Evolutionary conservation across 768 basidiomycete species (phyloP), one percentile per base, ranked within the genome.

Genomic region (Neoboletus brunneissimus): DNA sequence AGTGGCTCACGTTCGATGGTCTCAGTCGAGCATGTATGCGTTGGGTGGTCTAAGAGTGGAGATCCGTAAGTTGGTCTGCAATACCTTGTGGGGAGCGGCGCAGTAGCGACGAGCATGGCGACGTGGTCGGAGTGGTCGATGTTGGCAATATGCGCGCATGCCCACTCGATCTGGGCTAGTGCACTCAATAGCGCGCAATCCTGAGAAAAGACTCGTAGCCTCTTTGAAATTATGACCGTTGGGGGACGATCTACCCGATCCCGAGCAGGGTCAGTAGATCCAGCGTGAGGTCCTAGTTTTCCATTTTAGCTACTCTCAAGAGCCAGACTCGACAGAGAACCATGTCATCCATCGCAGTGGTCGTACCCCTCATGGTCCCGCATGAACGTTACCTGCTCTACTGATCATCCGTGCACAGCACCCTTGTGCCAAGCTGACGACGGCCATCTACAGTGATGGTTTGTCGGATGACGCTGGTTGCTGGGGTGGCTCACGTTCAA

Each of bases 1-100:
- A 32, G 60, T 62, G 54, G 60, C 51, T 62, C 60, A 62, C 60
- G 35, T 42, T 27, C 29, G 8, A 61, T n/a, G 34, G 11, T 37
- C 13, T 27, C 13, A 13, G n/a, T 45, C 40, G 8, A 52, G 47
- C 50, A 25, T 56, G 32, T 31, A 37, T 48, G 35, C 46, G 27
- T 48, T 18, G 38, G 43, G 25, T 27, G 1, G 22, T 6, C 7
- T 31, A 29, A n/a, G 18, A 5, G 25, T 12, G 20, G 31, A 32
- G 12, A 35, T 35, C 34, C 10, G 13, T 53, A 41, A 40, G 38
- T 16, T 20, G 31, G 10, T 34, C 38, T 22, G 7, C 27, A 13
- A 13, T 31, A 29, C 5, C 35, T 8, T 23, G 49, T 40, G 16
- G 20, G 12, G 5, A 51, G 27, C 37, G 18, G 11, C 25, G 25